Percentiles rank a stretch among this genome's conserved stretches.
These are phyloP conservation scores for Acacia crassicarpa DNA, from an alignment of 306 rosid species.

Conservation along the genomic window DNA sequence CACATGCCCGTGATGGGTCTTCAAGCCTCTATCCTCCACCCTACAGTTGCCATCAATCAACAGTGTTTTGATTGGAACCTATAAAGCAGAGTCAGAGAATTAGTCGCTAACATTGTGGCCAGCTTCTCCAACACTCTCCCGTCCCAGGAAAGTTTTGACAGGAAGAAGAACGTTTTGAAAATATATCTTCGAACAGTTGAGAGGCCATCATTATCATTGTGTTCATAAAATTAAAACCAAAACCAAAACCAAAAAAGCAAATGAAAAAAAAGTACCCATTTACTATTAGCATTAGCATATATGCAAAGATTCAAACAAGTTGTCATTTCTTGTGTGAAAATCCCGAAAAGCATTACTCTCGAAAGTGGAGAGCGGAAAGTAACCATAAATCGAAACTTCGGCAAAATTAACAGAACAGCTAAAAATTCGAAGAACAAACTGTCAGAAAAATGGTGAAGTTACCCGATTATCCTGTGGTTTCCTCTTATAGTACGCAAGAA, in stretches of 20 bases:
- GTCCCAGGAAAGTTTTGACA: constrained; percentile 3
- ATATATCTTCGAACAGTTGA: constrained; percentile 18
- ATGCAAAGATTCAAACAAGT: background rate
- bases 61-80: constrained; percentile 95
- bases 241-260: background rate
- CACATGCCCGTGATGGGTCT: constrained; percentile 98
- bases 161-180: constrained; percentile 1
- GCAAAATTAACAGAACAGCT: background rate
- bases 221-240: background rate
- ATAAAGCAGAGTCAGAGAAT: constrained; percentile 35
- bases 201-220: background rate
- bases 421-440: background rate
- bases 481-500: constrained; percentile 90
- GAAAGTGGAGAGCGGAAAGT: background rate
- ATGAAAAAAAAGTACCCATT: background rate
- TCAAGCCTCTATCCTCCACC: constrained; percentile 99
- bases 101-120: constrained; percentile 1
- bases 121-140: constrained; percentile 14
- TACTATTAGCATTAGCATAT: background rate
- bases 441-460: background rate
- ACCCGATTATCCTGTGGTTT: constrained; percentile 97
- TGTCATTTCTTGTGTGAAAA: background rate
- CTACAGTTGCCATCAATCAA: constrained; percentile 95
- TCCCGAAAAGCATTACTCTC: background rate
- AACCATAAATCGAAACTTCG: constrained; percentile 7